These are phyloP conservation scores for Albatrellus sp. DNA, from an alignment of 1,284 basidiomycete species.

Conservation along the genomic window DNA sequence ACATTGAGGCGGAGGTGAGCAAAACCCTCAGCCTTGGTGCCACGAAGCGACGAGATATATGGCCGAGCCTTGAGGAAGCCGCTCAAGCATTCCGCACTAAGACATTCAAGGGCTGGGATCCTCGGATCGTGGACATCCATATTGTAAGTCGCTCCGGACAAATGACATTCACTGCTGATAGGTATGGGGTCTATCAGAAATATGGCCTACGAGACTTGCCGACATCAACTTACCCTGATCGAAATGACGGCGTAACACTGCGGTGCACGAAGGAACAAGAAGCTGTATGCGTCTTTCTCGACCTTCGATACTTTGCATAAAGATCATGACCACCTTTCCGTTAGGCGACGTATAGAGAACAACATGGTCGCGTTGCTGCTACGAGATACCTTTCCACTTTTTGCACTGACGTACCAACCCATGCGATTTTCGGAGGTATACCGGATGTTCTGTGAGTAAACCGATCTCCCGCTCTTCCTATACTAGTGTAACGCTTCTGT, in stretches of 20 bases:
- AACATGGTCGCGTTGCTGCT: conserved; percentile 20
- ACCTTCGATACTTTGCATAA: neutral
- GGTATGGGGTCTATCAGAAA: conserved; percentile 20
- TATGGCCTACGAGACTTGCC: conserved; percentile 33
- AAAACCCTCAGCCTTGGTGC: conserved; percentile 21
- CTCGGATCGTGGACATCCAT: conserved; percentile 29
- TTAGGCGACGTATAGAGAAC: conserved; percentile 35
- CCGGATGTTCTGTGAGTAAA: conserved; percentile 31
- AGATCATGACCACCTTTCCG: neutral
- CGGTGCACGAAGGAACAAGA: conserved; percentile 36
- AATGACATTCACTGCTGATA: neutral
- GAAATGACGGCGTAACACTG: conserved; percentile 37
- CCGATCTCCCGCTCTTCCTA: neutral
- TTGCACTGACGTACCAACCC: conserved; percentile 28
- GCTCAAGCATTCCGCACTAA: conserved; percentile 21
- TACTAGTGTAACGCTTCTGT: neutral
- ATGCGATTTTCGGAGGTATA: conserved; percentile 35
- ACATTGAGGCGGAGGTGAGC: conserved; percentile 7
- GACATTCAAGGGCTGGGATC: conserved; percentile 38
- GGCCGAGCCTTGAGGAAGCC: conserved; percentile 36
- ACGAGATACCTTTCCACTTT: conserved; percentile 25
- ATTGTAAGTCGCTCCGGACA: conserved; percentile 21
- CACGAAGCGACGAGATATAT: conserved; percentile 32
- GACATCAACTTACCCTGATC: conserved; percentile 30
- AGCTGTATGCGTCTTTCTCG: conserved; percentile 12